Evolutionary conservation across 148 eudicot species (phyloP).

Genomic region (Silene latifolia): DNA sequence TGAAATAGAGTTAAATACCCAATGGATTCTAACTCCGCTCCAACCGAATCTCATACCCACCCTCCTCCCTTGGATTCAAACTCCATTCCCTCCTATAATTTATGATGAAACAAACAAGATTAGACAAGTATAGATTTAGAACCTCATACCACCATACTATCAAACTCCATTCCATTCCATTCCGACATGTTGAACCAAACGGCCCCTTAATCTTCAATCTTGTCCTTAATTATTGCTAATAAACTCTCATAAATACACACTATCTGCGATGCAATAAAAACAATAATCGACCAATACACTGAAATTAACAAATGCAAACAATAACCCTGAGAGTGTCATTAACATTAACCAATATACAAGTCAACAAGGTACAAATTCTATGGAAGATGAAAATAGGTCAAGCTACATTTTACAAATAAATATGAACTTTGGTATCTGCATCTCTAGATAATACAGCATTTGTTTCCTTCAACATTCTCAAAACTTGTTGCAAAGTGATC

Average conservation of each 20-base stretch:
- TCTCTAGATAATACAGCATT: neutral
- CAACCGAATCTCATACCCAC: too few relatives aligned
- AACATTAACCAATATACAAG: neutral
- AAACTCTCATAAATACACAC: neutral
- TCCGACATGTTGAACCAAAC: too few relatives aligned
- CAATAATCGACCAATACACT: neutral
- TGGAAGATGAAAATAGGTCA: slow-evolving; percentile 5
- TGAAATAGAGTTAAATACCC: too few relatives aligned
- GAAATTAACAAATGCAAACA: neutral
- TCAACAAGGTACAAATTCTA: slow-evolving; percentile 1
- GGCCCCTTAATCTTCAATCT: too few relatives aligned
- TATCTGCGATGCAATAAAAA: neutral
- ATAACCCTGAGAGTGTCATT: neutral
- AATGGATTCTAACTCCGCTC: too few relatives aligned
- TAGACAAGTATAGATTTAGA: too few relatives aligned
- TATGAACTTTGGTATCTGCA: neutral
- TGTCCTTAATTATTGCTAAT: too few relatives aligned
- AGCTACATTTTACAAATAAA: neutral
- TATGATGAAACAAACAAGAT: too few relatives aligned
- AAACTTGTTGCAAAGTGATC: neutral
- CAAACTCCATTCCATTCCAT: too few relatives aligned
- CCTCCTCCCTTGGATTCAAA: too few relatives aligned
- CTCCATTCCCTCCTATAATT: too few relatives aligned
- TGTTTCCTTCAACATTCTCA: neutral
- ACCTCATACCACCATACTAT: too few relatives aligned